phyloP scores from a whole-genome alignment of 495 filamentous ascomycete species.

The Daldinia bambusicola region DNA sequence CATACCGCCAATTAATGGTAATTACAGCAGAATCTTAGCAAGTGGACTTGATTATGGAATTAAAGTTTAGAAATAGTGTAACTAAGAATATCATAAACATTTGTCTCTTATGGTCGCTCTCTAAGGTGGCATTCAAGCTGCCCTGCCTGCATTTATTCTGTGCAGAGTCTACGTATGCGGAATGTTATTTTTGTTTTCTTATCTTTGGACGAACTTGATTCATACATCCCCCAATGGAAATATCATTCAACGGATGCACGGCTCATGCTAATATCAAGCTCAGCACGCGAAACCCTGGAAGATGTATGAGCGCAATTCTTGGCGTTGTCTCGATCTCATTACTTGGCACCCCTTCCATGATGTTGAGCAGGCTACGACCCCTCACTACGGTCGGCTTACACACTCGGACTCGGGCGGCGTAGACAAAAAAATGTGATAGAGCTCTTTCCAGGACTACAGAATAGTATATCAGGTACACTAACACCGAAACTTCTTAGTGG shows the following conservation, averaged over 20 bases:
- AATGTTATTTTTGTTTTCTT: background rate
- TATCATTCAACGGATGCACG: conserved; percentile 8
- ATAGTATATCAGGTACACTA: background rate
- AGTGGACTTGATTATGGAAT: too few species aligned
- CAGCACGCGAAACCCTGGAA: conserved; percentile 7
- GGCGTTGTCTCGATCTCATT: conserved; percentile 32
- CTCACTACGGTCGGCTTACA: background rate
- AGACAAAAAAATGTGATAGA: background rate
- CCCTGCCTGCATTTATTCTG: too few species aligned
- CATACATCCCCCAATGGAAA: conserved; percentile 1
- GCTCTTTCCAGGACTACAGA: background rate
- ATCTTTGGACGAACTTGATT: background rate
- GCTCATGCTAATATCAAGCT: conserved; percentile 8
- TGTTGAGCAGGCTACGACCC: background rate
- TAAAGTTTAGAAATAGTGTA: too few species aligned
- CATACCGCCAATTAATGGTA: too few species aligned
- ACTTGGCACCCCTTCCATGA: conserved; percentile 32
- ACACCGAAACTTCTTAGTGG: background rate
- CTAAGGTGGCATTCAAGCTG: too few species aligned
- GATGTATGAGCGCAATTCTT: conserved; percentile 27
- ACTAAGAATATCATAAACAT: too few species aligned
- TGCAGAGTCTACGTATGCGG: background rate
- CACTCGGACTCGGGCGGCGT: background rate
- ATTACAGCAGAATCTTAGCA: too few species aligned
- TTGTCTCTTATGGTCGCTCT: too few species aligned